Evolutionary conservation across 805 yeast genomes (phyloP), one percentile per base, ranked within the genome.

Genomic region (Nematodospora valgi): DNA sequence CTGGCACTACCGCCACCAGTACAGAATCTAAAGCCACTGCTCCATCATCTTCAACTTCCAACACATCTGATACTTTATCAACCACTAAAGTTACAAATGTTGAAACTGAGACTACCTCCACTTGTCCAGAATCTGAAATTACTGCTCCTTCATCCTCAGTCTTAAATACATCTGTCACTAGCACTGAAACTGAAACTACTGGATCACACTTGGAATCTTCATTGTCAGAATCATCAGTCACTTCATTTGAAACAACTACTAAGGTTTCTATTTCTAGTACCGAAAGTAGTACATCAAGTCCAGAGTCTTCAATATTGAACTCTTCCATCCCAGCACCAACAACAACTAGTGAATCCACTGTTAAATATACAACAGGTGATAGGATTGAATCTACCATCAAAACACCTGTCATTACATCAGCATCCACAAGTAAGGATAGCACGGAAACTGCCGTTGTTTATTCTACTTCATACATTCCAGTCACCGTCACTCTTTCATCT

Each of bases 401-500:
- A n/a, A n/a, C n/a, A n/a, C n/a, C n/a, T n/a, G n/a, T n/a, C n/a
- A n/a, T n/a, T n/a, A n/a, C n/a, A n/a, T n/a, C n/a, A n/a, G n/a
- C n/a, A n/a, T n/a, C n/a, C n/a, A n/a, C n/a, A n/a, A n/a, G n/a
- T n/a, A n/a, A n/a, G n/a, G n/a, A n/a, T n/a, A n/a, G n/a, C n/a
- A n/a, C 11, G 4, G 27, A 25, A 25, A 16, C 26, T 17, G 36
- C 30, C 13, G 27, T 14, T 7, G 17, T 23, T 13, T 22, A 29
- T 13, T 4, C 18, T 13, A 27, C 32, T 4, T n/a, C 37, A 12
- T 25, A 23, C 19, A 20, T 34, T 34, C 23, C 22, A 25, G n/a
- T 31, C n/a, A 31, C 35, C 10, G 20, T 26, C 23, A 30, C 39
- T 15, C 16, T 16, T 6, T 24, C 32, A 2, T 16, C 34, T 17